A percentile compares a stretch with the other conserved stretches of the same genome.
Conservation (phyloP, 2,329 filamentous ascomycete genomes). For the Dothidotthia symphoricarpi region DNA sequence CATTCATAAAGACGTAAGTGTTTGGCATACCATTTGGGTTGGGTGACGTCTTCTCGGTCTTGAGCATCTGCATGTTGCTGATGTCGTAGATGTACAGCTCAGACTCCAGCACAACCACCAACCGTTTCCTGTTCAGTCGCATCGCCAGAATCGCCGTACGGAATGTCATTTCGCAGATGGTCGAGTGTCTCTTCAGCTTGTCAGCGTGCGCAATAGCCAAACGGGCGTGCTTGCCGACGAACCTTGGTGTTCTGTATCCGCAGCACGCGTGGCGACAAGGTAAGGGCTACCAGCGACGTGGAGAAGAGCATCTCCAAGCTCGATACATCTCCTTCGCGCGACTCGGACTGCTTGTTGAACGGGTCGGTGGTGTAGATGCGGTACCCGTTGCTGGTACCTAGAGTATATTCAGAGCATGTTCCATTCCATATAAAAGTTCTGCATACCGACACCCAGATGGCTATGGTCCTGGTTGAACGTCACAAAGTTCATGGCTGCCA, state of each 20-base stretch:
- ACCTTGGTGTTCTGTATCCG: slow-evolving; percentile 98
- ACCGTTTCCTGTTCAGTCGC: slow-evolving; percentile 86
- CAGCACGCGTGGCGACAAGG: slow-evolving; percentile 84
- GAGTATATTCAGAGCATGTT: slow-evolving; percentile 8
- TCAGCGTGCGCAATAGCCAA: slow-evolving; percentile 7
- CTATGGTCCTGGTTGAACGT: slow-evolving; percentile 99
- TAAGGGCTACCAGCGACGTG: slow-evolving; percentile 90
- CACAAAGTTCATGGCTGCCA: slow-evolving; percentile 80
- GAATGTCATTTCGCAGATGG: slow-evolving; percentile 98
- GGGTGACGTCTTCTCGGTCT: slow-evolving; percentile 89
- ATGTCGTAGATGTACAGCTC: slow-evolving; percentile 99
- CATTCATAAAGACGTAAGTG: background rate
- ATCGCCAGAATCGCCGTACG: slow-evolving; percentile 94
- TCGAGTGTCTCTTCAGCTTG: slow-evolving; percentile 61
- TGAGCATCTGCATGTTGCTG: slow-evolving; percentile 93
- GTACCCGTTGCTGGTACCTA: slow-evolving; percentile 89
- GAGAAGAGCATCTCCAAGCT: slow-evolving; percentile 99
- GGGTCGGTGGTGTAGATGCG: slow-evolving; percentile 96
- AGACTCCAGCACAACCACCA: slow-evolving; percentile 91
- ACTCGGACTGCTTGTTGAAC: slow-evolving; percentile 91
- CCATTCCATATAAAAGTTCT: background rate
- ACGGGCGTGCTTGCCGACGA: slow-evolving; percentile 28
- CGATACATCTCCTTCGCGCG: slow-evolving; percentile 89
- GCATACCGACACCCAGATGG: slow-evolving; percentile 87
- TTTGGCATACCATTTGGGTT: slow-evolving; percentile 67